phyloP scores from a whole-genome alignment of 148 eudicot genomes.

The Simmondsia chinensis region DNA sequence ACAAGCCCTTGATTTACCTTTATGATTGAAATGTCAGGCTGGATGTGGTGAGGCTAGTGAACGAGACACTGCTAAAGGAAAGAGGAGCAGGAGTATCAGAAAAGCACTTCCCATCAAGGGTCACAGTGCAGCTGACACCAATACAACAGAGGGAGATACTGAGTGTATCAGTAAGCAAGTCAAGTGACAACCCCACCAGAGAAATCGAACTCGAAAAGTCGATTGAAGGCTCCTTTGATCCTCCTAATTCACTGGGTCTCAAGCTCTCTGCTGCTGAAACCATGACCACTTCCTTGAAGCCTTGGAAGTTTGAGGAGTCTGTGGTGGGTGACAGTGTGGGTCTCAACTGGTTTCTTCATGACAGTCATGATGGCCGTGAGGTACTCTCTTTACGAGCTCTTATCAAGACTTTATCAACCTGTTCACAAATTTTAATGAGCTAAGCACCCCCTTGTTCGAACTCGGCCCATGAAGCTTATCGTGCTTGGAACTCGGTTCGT shows the following conservation, averaged over 20 bases:
- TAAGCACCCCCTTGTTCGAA: too few relatives aligned
- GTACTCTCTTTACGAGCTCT: conserved; percentile 69
- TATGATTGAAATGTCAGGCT: too few relatives aligned
- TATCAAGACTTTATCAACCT: too few relatives aligned
- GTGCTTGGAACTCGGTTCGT: too few relatives aligned
- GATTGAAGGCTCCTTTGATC: conserved; percentile 56
- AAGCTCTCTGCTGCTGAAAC: conserved; percentile 47
- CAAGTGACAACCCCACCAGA: conserved; percentile 59
- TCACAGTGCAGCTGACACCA: conserved; percentile 71
- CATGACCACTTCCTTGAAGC: conserved; percentile 42
- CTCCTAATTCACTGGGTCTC: conserved; percentile 40
- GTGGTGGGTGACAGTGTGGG: conserved; percentile 50
- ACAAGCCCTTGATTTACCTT: too few relatives aligned
- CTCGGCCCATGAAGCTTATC: too few relatives aligned
- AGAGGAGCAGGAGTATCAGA: conserved; percentile 74
- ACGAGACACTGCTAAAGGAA: conserved; percentile 41
- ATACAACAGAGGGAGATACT: conserved; percentile 36
- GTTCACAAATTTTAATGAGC: too few relatives aligned
- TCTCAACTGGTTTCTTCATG: conserved; percentile 75
- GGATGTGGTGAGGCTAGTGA: conserved; percentile 53
- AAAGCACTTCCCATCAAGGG: conserved; percentile 87
- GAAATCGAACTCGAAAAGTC: conserved; percentile 44
- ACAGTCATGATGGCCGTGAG: conserved; percentile 56
- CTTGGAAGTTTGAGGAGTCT: conserved; percentile 92
- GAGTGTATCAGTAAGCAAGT: conserved; percentile 66